Conservation (phyloP, 2,329 filamentous ascomycete genomes). For the Graphilbum fragrans region DNA sequence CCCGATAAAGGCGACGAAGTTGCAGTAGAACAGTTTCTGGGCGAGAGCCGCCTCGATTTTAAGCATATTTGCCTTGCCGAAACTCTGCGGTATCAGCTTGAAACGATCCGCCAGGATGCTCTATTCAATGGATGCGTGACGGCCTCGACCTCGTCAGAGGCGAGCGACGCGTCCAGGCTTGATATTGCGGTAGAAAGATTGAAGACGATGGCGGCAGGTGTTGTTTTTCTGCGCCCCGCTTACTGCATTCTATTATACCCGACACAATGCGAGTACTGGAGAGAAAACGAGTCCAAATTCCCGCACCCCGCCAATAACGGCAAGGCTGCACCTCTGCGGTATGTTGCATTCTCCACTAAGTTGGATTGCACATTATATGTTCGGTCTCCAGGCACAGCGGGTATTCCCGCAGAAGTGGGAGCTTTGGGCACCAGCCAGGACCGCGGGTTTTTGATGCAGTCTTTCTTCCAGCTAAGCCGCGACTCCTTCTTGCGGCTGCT, state of each 20-base stretch:
- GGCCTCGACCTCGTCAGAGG: constrained; percentile 3
- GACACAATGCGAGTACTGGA: constrained; percentile 22
- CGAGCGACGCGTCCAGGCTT: constrained; percentile 9
- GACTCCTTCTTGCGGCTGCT: constrained; percentile 13
- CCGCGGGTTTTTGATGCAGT: constrained; percentile 13
- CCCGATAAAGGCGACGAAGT: neutral
- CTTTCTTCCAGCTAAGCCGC: constrained; percentile 18
- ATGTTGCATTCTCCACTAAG: constrained; percentile 23
- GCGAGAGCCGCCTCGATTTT: neutral
- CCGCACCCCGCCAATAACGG: constrained; percentile 1
- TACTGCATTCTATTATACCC: constrained; percentile 29
- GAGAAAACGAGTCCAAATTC: constrained; percentile 8
- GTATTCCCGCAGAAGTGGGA: neutral
- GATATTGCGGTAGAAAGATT: constrained; percentile 21
- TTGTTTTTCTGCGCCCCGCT: constrained; percentile 18
- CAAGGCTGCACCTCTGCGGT: constrained; percentile 16
- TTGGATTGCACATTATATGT: constrained; percentile 11
- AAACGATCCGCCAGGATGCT: neutral
- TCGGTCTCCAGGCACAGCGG: neutral
- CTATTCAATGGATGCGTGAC: constrained; percentile 16
- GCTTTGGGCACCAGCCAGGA: neutral
- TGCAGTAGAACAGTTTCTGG: neutral
- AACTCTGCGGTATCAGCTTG: neutral
- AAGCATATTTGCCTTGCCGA: neutral
- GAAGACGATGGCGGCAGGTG: constrained; percentile 20